Conservation (phyloP, 306 rosid genomes). For the Casuarina cunninghamiana region DNA sequence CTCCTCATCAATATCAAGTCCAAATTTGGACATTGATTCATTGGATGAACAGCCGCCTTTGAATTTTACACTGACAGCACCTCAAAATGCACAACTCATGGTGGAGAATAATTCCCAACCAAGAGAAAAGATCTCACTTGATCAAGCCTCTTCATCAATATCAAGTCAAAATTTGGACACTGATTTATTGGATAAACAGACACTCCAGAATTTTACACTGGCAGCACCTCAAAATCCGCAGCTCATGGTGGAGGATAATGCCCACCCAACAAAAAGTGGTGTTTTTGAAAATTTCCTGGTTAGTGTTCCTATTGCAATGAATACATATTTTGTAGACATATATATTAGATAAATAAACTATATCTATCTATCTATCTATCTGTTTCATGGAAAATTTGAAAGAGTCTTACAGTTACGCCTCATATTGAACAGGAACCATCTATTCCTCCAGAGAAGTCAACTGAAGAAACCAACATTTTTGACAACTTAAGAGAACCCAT, state of each 20-base stretch:
- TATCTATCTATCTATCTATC: too few relatives aligned
- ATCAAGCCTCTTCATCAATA: too few relatives aligned
- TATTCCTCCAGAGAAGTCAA: conserved; percentile 3
- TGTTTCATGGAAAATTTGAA: too few relatives aligned
- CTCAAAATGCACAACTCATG: too few relatives aligned
- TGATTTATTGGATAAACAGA: conserved; percentile 24
- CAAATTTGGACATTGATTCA: conserved; percentile 18
- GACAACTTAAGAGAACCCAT: not conserved
- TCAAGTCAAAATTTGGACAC: conserved; percentile 2
- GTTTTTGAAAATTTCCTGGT: conserved; percentile 40
- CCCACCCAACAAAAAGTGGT: conserved; percentile 22
- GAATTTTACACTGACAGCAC: not conserved
- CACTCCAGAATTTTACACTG: conserved; percentile 6
- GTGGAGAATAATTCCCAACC: not conserved
- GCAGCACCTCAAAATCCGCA: not conserved
- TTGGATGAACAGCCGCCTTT: conserved; percentile 21
- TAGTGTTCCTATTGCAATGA: conserved; percentile 18
- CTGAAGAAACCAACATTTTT: conserved; percentile 22
- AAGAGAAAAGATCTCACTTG: conserved; percentile 13
- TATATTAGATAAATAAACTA: not conserved
- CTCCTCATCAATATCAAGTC: too few relatives aligned
- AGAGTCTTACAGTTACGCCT: conserved; percentile 3
- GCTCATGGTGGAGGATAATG: conserved; percentile 14
- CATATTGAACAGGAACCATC: conserved; percentile 29
- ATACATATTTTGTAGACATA: not conserved